phyloP scores from a whole-genome alignment of 2,329 filamentous ascomycete genomes.

The Aspergillus nomiae region DNA sequence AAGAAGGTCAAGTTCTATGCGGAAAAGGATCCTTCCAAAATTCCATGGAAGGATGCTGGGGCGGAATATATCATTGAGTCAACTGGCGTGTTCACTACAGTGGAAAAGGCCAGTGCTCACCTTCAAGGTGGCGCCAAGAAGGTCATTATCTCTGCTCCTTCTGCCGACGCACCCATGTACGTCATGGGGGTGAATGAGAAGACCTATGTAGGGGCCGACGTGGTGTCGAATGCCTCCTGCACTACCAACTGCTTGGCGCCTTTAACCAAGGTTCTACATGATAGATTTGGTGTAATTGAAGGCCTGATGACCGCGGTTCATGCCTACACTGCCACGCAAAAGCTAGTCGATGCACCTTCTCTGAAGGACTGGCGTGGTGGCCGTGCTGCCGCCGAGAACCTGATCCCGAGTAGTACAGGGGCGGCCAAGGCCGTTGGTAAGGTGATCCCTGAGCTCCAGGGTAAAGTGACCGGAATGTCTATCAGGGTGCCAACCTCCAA shows the following conservation, averaged over 20 bases:
- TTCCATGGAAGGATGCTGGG: conserved; percentile 85
- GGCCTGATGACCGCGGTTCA: conserved; percentile 99
- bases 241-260: conserved; percentile 99
- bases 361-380: conserved; percentile 99
- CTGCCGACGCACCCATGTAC: conserved; percentile 93
- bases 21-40: conserved; percentile 84
- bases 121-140: conserved; percentile 98
- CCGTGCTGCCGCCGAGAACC: conserved; percentile 98
- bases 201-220: conserved; percentile 83
- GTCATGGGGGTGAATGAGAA: conserved; percentile 99
- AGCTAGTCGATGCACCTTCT: conserved; percentile 97
- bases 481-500: conserved; percentile 99
- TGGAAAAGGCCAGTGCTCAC: conserved; percentile 90
- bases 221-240: conserved; percentile 99
- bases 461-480: conserved; percentile 99
- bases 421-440: conserved; percentile 99
- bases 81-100: conserved; percentile 98
- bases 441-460: conserved; percentile 96
- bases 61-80: conserved; percentile 96
- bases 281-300: conserved; percentile 97
- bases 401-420: conserved; percentile 98
- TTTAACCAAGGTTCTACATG: conserved; percentile 98
- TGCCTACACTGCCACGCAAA: conserved; percentile 99
- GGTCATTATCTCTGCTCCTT: conserved; percentile 69
- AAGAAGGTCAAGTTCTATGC: conserved; percentile 94